phyloP scores from a whole-genome alignment of 2,329 filamentous ascomycete species.

The Aspergillus novofumigatus region DNA sequence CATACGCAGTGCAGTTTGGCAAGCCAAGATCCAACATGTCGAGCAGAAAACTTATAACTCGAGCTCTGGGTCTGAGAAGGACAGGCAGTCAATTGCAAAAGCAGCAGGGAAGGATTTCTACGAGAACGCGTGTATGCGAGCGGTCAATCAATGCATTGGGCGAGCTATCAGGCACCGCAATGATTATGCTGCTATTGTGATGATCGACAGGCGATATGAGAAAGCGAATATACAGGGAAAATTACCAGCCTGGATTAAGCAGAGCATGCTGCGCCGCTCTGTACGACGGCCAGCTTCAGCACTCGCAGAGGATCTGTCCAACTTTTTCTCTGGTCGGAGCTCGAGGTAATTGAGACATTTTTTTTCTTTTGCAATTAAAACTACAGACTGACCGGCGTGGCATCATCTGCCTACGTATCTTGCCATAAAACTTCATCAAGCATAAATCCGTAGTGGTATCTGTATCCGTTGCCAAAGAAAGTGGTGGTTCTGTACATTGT shows the following conservation, averaged over 20 bases:
- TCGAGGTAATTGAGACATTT: not conserved
- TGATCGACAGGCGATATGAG: slow-evolving; percentile 78
- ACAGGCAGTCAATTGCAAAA: slow-evolving; percentile 36
- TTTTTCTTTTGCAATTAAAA: not conserved
- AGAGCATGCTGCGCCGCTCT: slow-evolving; percentile 50
- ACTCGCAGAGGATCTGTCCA: slow-evolving; percentile 27
- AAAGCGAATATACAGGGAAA: slow-evolving; percentile 69
- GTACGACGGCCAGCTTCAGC: slow-evolving; percentile 20
- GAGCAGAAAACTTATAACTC: slow-evolving; percentile 54
- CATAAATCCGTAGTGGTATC: not conserved
- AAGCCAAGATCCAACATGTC: slow-evolving; percentile 83
- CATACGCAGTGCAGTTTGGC: slow-evolving; percentile 84
- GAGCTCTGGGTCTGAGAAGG: slow-evolving; percentile 22
- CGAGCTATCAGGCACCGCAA: slow-evolving; percentile 80
- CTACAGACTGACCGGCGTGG: not conserved
- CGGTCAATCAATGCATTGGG: slow-evolving; percentile 95
- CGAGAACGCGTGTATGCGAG: slow-evolving; percentile 93
- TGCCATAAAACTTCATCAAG: not conserved
- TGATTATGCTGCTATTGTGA: slow-evolving; percentile 86
- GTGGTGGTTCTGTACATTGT: not conserved
- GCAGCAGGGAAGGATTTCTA: slow-evolving; percentile 71
- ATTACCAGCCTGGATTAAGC: slow-evolving; percentile 83
- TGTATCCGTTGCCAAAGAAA: not conserved
- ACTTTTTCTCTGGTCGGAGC: slow-evolving; percentile 28
- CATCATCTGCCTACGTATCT: not conserved